phyloP scores from a whole-genome alignment of 2,329 filamentous ascomycete species.

The Tympanopsis confertula region DNA sequence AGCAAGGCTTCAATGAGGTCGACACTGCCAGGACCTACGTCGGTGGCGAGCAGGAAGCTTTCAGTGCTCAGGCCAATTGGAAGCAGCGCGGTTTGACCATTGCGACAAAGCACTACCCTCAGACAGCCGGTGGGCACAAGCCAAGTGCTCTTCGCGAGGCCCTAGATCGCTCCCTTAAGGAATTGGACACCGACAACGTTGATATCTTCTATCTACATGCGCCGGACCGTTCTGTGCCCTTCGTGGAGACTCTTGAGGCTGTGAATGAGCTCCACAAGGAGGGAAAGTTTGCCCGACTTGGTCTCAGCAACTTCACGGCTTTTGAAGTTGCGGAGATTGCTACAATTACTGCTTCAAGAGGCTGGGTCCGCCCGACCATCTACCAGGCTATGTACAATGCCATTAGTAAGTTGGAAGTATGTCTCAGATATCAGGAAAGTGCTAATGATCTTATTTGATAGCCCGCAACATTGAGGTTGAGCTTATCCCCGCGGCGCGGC shows the following conservation, averaged over 20 bases:
- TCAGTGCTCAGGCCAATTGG: constrained; percentile 50
- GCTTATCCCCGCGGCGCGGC: constrained; percentile 44
- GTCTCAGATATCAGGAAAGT: neutral
- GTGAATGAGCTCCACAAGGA: constrained; percentile 53
- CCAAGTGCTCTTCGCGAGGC: constrained; percentile 35
- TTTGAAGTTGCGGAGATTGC: constrained; percentile 62
- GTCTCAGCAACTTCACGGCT: constrained; percentile 55
- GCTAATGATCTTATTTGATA: too few species aligned
- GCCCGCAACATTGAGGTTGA: constrained; percentile 49
- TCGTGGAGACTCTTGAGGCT: constrained; percentile 51
- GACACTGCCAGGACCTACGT: constrained; percentile 56
- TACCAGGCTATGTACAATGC: constrained; percentile 35
- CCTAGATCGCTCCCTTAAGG: constrained; percentile 38
- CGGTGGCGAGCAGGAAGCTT: constrained; percentile 52
- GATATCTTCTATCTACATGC: constrained; percentile 63
- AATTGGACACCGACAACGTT: constrained; percentile 45
- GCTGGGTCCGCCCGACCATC: constrained; percentile 56
- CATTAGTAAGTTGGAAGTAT: constrained; percentile 1
- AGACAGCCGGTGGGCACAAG: constrained; percentile 33
- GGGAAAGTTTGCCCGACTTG: constrained; percentile 58
- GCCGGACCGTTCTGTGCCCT: constrained; percentile 39
- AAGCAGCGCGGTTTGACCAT: constrained; percentile 50
- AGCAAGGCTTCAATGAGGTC: constrained; percentile 52
- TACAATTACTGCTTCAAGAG: constrained; percentile 48
- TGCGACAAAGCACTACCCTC: constrained; percentile 50